phyloP scores from a whole-genome alignment of 2,329 filamentous ascomycete species.

The Stachybotrys elegans region DNA sequence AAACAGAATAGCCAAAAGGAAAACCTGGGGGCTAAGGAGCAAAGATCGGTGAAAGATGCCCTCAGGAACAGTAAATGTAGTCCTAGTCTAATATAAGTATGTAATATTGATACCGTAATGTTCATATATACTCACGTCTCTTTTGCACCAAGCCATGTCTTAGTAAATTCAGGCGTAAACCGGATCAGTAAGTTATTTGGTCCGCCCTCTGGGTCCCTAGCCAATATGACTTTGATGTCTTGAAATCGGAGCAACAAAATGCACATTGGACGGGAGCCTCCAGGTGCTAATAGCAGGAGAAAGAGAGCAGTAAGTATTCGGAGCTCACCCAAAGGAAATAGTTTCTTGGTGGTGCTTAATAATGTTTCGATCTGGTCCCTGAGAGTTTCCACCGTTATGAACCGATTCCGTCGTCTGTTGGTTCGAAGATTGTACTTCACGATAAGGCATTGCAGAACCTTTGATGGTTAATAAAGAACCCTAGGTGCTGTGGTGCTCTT shows the following conservation, averaged over 20 bases:
- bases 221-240: slow-evolving; percentile 11
- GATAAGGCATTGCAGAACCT: slow-evolving; percentile 16
- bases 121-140: too few species aligned
- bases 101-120: too few species aligned
- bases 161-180: slow-evolving; percentile 17
- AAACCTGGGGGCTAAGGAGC: slow-evolving; percentile 27
- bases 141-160: slow-evolving; percentile 16
- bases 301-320: slow-evolving; percentile 16
- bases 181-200: slow-evolving; percentile 9
- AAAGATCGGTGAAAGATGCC: slow-evolving; percentile 29
- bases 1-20: slow-evolving; percentile 24
- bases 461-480: background rate
- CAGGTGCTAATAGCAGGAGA: slow-evolving; percentile 14
- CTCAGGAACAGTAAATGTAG: slow-evolving; percentile 27
- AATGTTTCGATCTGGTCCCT: slow-evolving; percentile 17
- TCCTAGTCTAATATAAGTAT: too few species aligned
- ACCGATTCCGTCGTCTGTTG: slow-evolving; percentile 14
- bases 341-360: slow-evolving; percentile 19
- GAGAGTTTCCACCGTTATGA: slow-evolving; percentile 18
- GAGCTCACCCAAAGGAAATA: slow-evolving; percentile 16
- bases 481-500: too few species aligned
- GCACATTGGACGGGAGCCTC: slow-evolving; percentile 9
- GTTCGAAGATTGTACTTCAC: slow-evolving; percentile 14
- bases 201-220: slow-evolving; percentile 10
- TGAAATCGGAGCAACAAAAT: slow-evolving; percentile 12